Percentiles rank a stretch among this genome's conserved stretches.
These are phyloP conservation scores for Dictyostelium purpureum DNA, from an alignment of 78 protist species.

Conservation along the genomic window DNA sequence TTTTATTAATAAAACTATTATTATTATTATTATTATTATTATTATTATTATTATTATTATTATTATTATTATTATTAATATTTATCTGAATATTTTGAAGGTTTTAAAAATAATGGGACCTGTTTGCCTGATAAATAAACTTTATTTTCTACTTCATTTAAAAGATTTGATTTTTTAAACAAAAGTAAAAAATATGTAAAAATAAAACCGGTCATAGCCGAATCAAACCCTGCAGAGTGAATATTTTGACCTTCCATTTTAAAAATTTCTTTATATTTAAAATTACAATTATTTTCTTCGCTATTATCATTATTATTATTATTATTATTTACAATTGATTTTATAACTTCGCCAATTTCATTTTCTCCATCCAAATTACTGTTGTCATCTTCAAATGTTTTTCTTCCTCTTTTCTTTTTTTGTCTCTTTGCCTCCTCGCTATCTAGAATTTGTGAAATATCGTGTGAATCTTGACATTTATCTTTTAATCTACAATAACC, in stretches of 20 bases:
- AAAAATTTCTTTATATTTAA: background rate
- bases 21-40: too few species aligned
- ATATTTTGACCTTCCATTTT: background rate
- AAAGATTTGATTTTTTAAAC: background rate
- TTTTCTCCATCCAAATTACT: background rate
- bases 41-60: too few species aligned
- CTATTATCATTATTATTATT: background rate
- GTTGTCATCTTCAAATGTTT: background rate
- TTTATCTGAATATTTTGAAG: conserved; percentile 63
- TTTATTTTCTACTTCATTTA: background rate
- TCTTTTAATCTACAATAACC: conserved; percentile 50
- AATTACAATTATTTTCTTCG: background rate
- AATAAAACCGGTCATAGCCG: conserved; percentile 70
- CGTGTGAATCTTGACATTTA: conserved; percentile 28
- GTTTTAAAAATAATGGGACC: conserved; percentile 6
- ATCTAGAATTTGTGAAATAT: conserved; percentile 23
- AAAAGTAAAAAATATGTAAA: conserved; percentile 5
- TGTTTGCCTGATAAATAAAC: conserved; percentile 42
- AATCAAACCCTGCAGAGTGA: conserved; percentile 69
- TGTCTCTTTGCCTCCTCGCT: background rate
- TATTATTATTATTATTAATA: too few species aligned
- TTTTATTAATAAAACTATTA: too few species aligned
- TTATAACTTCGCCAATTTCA: background rate
- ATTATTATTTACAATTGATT: background rate
- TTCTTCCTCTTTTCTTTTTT: background rate